Base-by-base conservation (phyloP, 1,284 basidiomycete genomes). In the Cutaneotrichosporon arboriforme region DNA sequence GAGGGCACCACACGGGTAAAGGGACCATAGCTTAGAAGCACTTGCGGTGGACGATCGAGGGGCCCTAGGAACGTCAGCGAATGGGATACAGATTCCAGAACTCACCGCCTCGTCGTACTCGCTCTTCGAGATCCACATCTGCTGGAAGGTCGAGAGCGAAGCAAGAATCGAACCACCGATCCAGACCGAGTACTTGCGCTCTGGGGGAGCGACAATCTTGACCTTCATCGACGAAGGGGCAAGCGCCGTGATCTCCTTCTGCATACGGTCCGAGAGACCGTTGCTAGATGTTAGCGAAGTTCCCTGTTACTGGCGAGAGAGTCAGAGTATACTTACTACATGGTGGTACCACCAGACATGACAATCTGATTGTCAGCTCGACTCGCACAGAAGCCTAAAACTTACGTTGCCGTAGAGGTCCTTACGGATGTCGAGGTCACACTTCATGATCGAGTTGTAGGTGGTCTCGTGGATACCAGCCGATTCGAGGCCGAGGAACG, bases 141-240 rank as follows among this genome's bases (percentile, higher is more conserved):
- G 80, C 81, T 96, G 92, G 90, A 97, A 97, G 62, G 93, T 97
- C 66, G 85, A 88, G 54, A 97, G 84, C 54, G 92, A 96, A 36
- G 91, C 90, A 61, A 97, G 81, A 76, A 97, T 97, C 61, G 91
- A 96, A 69, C 94, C 93, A 83, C 94, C 93, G 72, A 97, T 97
- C 93, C 93, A 97, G 78, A 96, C 93, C 52, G 88, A 90, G 82
- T 90, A 90, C 52, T 52, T 52, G 36, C 90, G 81, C 80, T 93
- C 90, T 41, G 90, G 90, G 51, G 90, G 89, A 17, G 58, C 47
- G 18, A 54, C 52, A 34, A 60, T 52, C 58, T 60, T 93, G 81
- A 94, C 87, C 85, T 92, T 96, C 88, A 96, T 81, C 56, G 77
- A 79, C 46, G 74, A 76, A 39, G 93, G 92, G 52, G 89, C 82